These are phyloP conservation scores for Mollisia scopiformis DNA, from an alignment of 2,329 filamentous ascomycete species.

Conservation along the genomic window DNA sequence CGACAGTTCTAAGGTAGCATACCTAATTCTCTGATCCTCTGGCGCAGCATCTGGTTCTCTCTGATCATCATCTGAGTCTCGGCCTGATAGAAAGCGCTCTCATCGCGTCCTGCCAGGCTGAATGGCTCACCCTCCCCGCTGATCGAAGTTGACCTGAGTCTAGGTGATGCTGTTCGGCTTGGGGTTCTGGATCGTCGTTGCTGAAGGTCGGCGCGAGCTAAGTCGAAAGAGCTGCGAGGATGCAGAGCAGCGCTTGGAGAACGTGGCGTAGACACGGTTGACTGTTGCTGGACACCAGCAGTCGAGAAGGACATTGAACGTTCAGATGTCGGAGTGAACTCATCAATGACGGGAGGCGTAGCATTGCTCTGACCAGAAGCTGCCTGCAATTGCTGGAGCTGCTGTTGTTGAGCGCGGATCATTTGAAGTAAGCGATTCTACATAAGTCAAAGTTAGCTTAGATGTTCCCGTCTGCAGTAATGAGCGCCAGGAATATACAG, in stretches of 20 bases:
- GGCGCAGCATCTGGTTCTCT: constrained; percentile 82
- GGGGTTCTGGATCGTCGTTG: constrained; percentile 61
- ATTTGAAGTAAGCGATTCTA: constrained; percentile 77
- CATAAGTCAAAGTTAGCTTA: constrained; percentile 2
- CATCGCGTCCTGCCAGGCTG: constrained; percentile 68
- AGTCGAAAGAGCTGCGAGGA: constrained; percentile 62
- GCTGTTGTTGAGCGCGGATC: constrained; percentile 76
- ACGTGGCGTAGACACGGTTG: constrained; percentile 50
- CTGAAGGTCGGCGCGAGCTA: constrained; percentile 55
- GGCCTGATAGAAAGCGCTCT: constrained; percentile 79
- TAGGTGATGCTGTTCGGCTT: constrained; percentile 57
- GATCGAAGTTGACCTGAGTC: constrained; percentile 60
- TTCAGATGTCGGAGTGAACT: constrained; percentile 48
- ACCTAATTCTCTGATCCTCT: constrained; percentile 75
- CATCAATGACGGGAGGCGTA: constrained; percentile 42
- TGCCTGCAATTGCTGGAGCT: constrained; percentile 64
- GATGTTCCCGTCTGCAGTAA: not conserved
- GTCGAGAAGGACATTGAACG: constrained; percentile 45
- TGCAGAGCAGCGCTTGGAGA: constrained; percentile 46
- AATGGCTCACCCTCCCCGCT: constrained; percentile 62
- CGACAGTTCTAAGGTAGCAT: constrained; percentile 29
- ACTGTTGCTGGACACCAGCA: constrained; percentile 38
- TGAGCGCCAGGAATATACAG: not conserved
- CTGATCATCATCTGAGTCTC: constrained; percentile 78
- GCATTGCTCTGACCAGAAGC: constrained; percentile 40